Evolutionary conservation across 1,284 basidiomycete genomes (phyloP), one percentile per base, ranked within the genome.

Genomic region (Spongiforma sp.): DNA sequence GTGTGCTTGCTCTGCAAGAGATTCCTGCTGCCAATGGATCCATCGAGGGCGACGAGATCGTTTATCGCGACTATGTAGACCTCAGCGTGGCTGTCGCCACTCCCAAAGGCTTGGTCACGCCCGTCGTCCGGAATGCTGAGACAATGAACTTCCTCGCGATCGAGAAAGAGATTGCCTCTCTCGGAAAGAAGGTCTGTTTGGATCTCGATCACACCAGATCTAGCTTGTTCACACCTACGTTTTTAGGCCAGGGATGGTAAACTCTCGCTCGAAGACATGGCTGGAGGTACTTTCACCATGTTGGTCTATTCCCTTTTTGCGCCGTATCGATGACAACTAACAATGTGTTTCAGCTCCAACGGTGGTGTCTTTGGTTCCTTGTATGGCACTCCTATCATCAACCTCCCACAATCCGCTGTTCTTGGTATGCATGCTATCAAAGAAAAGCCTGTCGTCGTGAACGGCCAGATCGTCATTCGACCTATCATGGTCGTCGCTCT

Each of bases 281-380:
- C 94, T 52, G 98, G 97, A 62, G 96, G 97, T 60, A 92, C 94
- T 28, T 99, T 99, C 86, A 99, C 97, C 73, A 99, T 99, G 93
- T 94, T 71, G 68, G 89, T 83, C 55, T 59, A 37, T 50, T 56
- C 52, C 43, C 15, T 30, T 57, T 24, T 54, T 43, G 7, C 7
- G 21, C 4, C 30, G 2, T 15, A 41, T 46, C 53, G 14, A 19
- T 62, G 56, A 1, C 1, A 39, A 46, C 53, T 66, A 59, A 65
- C 63, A 54, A 21, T 54, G 64, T 17, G 24, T 61, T 57, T 61
- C 36, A 94, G 93, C 80, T 99, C 97, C 61, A 99, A 99, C 78
- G 98, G 98, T 58, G 98, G 97, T 73, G 97, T 99, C 76, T 99
- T 99, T 74, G 97, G 97, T 62, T 98, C 95, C 61, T 84, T 99